Percentiles rank a stretch among this genome's conserved stretches.
These are phyloP conservation scores for Solanum tarijense DNA, from an alignment of 257 asterid species.

Conservation along the genomic window DNA sequence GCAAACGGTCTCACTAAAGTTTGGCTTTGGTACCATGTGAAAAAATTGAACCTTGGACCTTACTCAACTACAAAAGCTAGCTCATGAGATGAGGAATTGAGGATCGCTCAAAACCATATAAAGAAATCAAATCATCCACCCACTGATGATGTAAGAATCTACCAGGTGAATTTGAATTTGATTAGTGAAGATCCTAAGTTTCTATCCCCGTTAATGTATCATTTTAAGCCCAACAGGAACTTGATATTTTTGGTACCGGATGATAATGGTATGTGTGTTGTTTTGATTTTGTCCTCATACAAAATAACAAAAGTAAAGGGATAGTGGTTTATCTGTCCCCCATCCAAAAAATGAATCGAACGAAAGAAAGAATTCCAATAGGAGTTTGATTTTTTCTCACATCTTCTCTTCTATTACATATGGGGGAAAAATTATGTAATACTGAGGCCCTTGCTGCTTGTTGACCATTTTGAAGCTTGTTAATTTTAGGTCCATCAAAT, in stretches of 20 bases:
- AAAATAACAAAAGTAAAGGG: neutral
- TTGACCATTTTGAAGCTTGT: neutral
- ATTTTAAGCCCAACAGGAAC: neutral
- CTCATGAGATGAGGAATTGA: neutral
- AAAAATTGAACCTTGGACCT: neutral
- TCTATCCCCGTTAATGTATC: neutral
- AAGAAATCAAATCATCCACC: neutral
- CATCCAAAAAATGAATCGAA: neutral
- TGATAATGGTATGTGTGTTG: neutral
- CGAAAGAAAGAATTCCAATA: neutral
- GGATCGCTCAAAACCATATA: neutral
- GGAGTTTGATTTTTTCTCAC: neutral
- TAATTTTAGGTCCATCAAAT: constrained; percentile 53
- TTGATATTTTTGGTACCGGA: neutral
- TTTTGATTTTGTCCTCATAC: neutral
- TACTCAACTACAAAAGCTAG: neutral
- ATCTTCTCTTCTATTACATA: neutral
- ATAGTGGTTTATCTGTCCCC: neutral
- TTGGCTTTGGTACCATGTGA: neutral
- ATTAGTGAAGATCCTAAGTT: neutral
- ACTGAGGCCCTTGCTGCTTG: neutral
- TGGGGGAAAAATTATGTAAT: neutral
- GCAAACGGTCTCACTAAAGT: neutral
- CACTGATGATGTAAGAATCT: neutral
- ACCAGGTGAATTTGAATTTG: neutral